These are phyloP conservation scores for Xanthoceras sorbifolium DNA, from an alignment of 345 rosid genomes.

Conservation along the genomic window DNA sequence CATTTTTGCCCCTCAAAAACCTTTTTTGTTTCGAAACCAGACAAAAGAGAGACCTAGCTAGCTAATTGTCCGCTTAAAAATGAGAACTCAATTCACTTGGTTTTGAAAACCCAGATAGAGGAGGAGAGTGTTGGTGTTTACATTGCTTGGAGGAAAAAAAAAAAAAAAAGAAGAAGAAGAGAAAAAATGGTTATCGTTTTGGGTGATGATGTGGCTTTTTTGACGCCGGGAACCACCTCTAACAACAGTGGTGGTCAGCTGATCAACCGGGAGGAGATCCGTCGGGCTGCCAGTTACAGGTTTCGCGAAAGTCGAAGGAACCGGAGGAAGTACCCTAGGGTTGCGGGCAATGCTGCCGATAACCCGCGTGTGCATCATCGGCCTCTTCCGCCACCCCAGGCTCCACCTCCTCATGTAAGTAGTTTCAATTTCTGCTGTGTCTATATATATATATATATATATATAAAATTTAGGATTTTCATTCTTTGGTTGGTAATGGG, in stretches of 20 bases:
- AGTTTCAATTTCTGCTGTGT: neutral
- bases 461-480: neutral
- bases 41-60: too few species aligned
- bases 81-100: neutral
- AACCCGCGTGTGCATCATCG: conserved; percentile 2
- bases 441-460: too few species aligned
- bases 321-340: neutral
- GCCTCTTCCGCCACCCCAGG: neutral
- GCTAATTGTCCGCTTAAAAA: neutral
- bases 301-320: neutral
- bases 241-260: neutral
- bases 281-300: neutral
- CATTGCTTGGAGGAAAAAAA: too few species aligned
- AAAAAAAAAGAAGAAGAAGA: too few species aligned
- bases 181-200: neutral
- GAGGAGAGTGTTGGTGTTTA: too few species aligned
- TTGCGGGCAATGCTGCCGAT: neutral
- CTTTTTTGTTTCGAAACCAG: too few species aligned
- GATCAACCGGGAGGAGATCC: neutral
- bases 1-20: neutral
- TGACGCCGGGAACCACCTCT: neutral
- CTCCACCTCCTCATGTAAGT: conserved; percentile 9
- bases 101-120: neutral
- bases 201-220: neutral
- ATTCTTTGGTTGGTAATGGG: neutral